These are phyloP conservation scores for Saturnispora silvae DNA, from an alignment of 805 yeast genomes.

Conservation along the genomic window DNA sequence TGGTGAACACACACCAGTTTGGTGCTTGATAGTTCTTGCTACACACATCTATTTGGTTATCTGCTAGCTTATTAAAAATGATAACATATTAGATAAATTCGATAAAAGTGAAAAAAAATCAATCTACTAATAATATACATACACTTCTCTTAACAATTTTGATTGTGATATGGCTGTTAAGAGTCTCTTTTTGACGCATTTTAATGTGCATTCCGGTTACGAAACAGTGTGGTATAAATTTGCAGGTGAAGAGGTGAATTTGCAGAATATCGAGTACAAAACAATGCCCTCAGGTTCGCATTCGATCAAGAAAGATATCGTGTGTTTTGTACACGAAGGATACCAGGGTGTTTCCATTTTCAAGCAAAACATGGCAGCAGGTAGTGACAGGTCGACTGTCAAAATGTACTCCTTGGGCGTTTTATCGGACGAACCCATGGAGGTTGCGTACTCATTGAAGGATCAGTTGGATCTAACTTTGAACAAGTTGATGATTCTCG, in stretches of 20 bases:
- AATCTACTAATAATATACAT: neutral
- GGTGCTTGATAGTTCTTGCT: too few relatives aligned
- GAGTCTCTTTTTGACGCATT: constrained; percentile 39
- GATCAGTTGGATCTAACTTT: constrained; percentile 35
- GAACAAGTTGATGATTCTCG: constrained; percentile 20
- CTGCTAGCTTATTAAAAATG: too few relatives aligned
- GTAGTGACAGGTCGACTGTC: constrained; percentile 32
- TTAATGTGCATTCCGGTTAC: constrained; percentile 43
- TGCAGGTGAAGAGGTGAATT: constrained; percentile 16
- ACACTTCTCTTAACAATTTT: neutral
- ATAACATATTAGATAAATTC: neutral
- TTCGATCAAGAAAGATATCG: constrained; percentile 37
- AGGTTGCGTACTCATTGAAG: constrained; percentile 33
- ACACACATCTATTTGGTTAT: too few relatives aligned
- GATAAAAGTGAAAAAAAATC: neutral
- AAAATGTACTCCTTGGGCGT: constrained; percentile 59
- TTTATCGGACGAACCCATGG: constrained; percentile 34
- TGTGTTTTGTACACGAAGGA: constrained; percentile 36
- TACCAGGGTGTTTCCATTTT: constrained; percentile 42
- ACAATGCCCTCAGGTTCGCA: constrained; percentile 66
- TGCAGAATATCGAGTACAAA: constrained; percentile 46
- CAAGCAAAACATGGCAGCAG: constrained; percentile 29
- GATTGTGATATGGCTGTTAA: constrained; percentile 9
- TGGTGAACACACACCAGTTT: too few relatives aligned
- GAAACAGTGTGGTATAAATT: constrained; percentile 34